These are phyloP conservation scores for Metschnikowia vanudenii DNA, from an alignment of 805 yeast species.

Conservation along the genomic window DNA sequence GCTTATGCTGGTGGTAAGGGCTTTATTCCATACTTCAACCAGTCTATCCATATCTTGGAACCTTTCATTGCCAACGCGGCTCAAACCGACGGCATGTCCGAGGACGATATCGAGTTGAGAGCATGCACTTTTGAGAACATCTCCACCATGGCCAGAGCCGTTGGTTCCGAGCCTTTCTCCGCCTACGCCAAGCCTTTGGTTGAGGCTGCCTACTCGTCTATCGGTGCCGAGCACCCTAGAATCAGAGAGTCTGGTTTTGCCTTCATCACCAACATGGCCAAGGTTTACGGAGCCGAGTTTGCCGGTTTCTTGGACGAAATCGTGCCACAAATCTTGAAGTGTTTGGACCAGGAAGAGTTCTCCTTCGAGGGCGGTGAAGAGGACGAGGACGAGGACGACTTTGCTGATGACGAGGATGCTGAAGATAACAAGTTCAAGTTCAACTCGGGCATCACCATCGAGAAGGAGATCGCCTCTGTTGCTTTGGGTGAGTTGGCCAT, in stretches of 20 bases:
- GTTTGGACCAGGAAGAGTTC: conserved; percentile 85
- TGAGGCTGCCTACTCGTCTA: conserved; percentile 79
- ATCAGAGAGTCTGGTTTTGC: conserved; percentile 94
- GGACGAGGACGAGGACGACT: conserved; percentile 52
- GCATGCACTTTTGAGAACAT: conserved; percentile 92
- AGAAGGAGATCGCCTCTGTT: conserved; percentile 92
- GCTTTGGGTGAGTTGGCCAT: conserved; percentile 84
- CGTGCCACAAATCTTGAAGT: conserved; percentile 79
- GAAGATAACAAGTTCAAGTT: conserved; percentile 77
- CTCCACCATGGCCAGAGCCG: conserved; percentile 94
- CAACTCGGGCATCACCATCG: conserved; percentile 92
- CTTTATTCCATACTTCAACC: conserved; percentile 81
- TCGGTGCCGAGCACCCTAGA: conserved; percentile 75
- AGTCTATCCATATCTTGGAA: conserved; percentile 76
- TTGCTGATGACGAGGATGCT: conserved; percentile 44
- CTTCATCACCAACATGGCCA: conserved; percentile 89
- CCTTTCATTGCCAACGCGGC: conserved; percentile 73
- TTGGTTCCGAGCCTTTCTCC: conserved; percentile 85
- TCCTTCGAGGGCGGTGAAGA: conserved; percentile 54
- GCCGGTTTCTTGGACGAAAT: conserved; percentile 79
- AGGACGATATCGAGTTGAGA: conserved; percentile 86
- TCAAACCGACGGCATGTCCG: conserved; percentile 72
- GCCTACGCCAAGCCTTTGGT: conserved; percentile 85
- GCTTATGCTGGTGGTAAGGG: conserved; percentile 93
- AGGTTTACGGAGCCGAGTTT: conserved; percentile 89